phyloP scores from a whole-genome alignment of 768 basidiomycete species.

The Neoboletus magnificus region DNA sequence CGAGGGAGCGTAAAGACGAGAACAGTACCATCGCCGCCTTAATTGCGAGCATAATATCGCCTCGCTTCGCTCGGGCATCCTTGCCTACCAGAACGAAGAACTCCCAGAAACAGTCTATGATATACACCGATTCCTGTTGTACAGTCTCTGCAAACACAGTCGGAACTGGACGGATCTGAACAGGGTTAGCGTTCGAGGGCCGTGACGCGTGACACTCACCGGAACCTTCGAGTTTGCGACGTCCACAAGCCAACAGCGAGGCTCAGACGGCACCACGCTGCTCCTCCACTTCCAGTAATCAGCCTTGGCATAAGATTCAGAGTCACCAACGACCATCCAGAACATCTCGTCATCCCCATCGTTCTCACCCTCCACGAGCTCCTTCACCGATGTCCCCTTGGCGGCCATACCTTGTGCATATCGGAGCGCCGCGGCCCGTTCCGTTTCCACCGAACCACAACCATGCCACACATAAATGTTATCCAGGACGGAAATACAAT shows the following conservation, averaged over 20 bases:
- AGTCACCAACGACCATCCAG: conserved; percentile 82
- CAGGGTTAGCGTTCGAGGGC: conserved; percentile 1
- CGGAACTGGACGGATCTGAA: conserved; percentile 46
- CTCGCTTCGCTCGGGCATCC: conserved; percentile 57
- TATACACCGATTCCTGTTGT: conserved; percentile 49
- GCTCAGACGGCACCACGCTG: conserved; percentile 36
- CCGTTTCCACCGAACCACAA: conserved; percentile 55
- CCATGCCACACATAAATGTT: conserved; percentile 82
- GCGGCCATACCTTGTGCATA: conserved; percentile 54
- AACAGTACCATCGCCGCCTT: conserved; percentile 50
- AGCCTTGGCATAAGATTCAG: conserved; percentile 64
- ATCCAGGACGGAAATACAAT: conserved; percentile 67
- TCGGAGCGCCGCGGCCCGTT: conserved; percentile 57
- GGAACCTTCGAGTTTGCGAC: conserved; percentile 29
- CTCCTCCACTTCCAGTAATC: conserved; percentile 81
- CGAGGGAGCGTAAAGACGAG: neutral
- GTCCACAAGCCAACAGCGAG: conserved; percentile 62
- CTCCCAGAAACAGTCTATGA: conserved; percentile 79
- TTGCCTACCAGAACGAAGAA: conserved; percentile 70
- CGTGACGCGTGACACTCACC: conserved; percentile 36
- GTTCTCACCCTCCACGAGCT: conserved; percentile 62
- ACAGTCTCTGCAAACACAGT: conserved; percentile 39
- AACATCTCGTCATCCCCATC: conserved; percentile 73
- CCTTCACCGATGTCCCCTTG: conserved; percentile 41
- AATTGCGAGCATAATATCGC: conserved; percentile 61